These are phyloP conservation scores for Laburnicola sp. DNA, from an alignment of 2,329 filamentous ascomycete species.

Conservation along the genomic window DNA sequence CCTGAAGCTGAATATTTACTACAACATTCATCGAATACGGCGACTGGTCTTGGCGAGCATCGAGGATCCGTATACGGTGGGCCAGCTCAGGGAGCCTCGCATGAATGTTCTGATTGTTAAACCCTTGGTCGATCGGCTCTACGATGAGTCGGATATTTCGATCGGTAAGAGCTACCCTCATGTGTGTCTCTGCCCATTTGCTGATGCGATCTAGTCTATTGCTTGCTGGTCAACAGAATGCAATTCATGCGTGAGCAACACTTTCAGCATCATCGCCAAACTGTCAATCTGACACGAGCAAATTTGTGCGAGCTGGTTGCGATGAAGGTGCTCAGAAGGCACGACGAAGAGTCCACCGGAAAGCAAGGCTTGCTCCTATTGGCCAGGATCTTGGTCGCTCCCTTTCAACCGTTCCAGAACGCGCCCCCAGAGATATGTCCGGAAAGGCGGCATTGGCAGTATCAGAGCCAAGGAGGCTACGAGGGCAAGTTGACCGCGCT, in stretches of 20 bases:
- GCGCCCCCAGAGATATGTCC: conserved; percentile 68
- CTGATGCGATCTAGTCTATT: conserved; percentile 64
- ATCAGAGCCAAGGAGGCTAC: conserved; percentile 51
- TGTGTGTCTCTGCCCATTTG: not conserved
- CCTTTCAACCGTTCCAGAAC: conserved; percentile 84
- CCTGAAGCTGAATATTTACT: conserved; percentile 70
- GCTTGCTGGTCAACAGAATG: conserved; percentile 77
- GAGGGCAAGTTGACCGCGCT: conserved; percentile 72
- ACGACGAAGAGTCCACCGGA: conserved; percentile 75
- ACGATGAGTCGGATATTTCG: conserved; percentile 76
- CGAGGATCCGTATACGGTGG: conserved; percentile 68
- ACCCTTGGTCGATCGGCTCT: conserved; percentile 81
- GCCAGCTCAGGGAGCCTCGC: conserved; percentile 77
- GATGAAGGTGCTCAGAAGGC: conserved; percentile 74
- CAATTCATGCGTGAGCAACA: conserved; percentile 79
- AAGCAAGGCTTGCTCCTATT: conserved; percentile 71
- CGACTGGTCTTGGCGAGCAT: conserved; percentile 53
- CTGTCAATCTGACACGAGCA: conserved; percentile 76
- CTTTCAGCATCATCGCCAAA: conserved; percentile 75
- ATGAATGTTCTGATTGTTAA: conserved; percentile 81
- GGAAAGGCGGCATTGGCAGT: conserved; percentile 55
- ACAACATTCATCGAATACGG: conserved; percentile 69
- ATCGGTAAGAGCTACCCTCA: conserved; percentile 57
- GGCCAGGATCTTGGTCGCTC: conserved; percentile 77
- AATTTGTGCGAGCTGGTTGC: conserved; percentile 80